Percentiles rank a stretch among this genome's conserved stretches.
phyloP scores from a whole-genome alignment of 1,284 basidiomycete genomes.

The Sporisorium exsertum region DNA sequence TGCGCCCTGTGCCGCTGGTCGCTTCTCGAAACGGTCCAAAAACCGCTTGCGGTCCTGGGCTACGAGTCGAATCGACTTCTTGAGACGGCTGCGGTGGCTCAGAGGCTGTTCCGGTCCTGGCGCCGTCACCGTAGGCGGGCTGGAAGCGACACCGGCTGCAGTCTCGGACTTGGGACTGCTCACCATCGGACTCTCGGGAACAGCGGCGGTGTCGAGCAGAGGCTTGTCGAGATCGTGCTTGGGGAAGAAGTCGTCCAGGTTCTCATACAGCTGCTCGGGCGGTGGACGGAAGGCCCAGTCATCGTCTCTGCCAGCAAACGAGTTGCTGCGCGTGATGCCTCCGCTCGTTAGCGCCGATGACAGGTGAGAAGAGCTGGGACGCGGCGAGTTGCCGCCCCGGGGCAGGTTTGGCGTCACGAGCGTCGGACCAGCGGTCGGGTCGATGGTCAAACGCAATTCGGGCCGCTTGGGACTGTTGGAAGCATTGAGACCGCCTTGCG shows the following conservation, averaged over 20 bases:
- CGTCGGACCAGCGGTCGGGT: conserved; percentile 42
- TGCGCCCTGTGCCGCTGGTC: conserved; percentile 63
- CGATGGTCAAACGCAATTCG: conserved; percentile 59
- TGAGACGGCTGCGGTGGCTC: conserved; percentile 69
- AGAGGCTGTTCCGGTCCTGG: conserved; percentile 18
- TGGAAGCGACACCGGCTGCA: conserved; percentile 12
- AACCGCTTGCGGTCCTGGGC: conserved; percentile 75
- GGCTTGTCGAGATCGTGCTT: conserved; percentile 96
- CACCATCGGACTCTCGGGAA: conserved; percentile 76
- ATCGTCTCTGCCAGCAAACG: conserved; percentile 57
- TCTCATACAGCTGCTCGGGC: conserved; percentile 92
- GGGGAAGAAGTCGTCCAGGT: conserved; percentile 94
- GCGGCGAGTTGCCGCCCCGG: conserved; percentile 19
- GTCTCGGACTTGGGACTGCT: conserved; percentile 49
- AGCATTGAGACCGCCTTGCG: neutral
- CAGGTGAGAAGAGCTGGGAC: conserved; percentile 25
- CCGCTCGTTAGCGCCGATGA: conserved; percentile 31
- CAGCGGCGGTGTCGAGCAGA: conserved; percentile 82
- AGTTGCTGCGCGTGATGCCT: conserved; percentile 53
- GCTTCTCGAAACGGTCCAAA: conserved; percentile 65
- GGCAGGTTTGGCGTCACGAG: conserved; percentile 12
- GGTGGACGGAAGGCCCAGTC: conserved; percentile 80
- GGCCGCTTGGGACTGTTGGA: conserved; percentile 54
- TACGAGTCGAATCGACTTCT: conserved; percentile 92
- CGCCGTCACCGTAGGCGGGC: conserved; percentile 10